Evolutionary conservation across 352 stramenopile genomes (phyloP).

Genomic region (Globisporangium recalcitrans): DNA sequence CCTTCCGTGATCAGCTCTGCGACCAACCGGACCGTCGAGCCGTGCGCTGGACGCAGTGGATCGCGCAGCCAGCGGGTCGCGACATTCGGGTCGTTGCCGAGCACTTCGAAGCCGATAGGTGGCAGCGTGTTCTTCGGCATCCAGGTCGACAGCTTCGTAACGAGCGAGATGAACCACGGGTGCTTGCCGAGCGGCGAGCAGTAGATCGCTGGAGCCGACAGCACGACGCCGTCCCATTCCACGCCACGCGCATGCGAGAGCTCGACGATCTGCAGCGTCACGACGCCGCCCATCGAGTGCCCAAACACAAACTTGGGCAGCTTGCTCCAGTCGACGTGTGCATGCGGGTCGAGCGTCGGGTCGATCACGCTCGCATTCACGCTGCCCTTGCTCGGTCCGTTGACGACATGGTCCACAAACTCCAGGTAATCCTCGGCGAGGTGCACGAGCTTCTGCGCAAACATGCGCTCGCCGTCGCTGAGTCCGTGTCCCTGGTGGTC

Average conservation of each 20-base stretch:
- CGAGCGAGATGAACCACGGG: constrained; percentile 15
- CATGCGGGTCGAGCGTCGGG: constrained; percentile 25
- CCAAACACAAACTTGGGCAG: constrained; percentile 52
- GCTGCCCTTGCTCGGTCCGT: constrained; percentile 1
- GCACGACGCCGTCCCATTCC: constrained; percentile 36
- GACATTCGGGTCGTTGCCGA: constrained; percentile 26
- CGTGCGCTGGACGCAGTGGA: constrained; percentile 26
- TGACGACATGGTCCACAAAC: constrained; percentile 45
- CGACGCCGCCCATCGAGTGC: constrained; percentile 50
- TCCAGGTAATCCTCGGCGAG: constrained; percentile 47
- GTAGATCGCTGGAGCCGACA: constrained; percentile 31
- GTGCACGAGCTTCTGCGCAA: constrained; percentile 36
- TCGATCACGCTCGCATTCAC: constrained; percentile 26
- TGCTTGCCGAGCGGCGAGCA: constrained; percentile 24
- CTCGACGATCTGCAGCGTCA: constrained; percentile 31
- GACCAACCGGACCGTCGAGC: constrained; percentile 23
- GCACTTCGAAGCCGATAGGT: constrained; percentile 22
- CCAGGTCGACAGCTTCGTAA: constrained; percentile 21
- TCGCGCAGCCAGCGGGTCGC: constrained; percentile 30
- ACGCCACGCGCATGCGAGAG: constrained; percentile 20
- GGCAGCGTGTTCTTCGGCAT: constrained; percentile 34
- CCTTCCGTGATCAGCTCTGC: constrained; percentile 24
- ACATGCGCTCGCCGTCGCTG: constrained; percentile 57
- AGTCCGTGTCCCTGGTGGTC: constrained; percentile 56
- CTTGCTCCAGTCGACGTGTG: constrained; percentile 25